phyloP scores from a whole-genome alignment of 2,329 filamentous ascomycete genomes.

The Ophiostoma ulmi region DNA sequence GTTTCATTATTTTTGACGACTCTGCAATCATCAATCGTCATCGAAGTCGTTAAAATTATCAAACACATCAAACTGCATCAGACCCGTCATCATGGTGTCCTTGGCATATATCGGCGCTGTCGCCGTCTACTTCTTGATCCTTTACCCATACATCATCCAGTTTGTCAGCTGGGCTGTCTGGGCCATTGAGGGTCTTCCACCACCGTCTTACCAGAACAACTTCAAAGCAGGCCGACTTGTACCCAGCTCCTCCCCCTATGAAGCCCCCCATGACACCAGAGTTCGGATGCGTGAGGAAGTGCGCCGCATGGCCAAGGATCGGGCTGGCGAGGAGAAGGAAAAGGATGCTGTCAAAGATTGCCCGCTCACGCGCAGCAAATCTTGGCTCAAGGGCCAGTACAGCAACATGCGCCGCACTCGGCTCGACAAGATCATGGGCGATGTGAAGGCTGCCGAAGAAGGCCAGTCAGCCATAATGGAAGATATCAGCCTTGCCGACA shows the following conservation, averaged over 20 bases:
- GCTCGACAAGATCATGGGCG: conserved; percentile 2
- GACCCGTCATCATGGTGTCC: background rate
- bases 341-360: background rate
- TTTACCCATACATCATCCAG: conserved; percentile 9
- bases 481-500: background rate
- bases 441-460: background rate
- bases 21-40: background rate
- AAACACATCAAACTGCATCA: background rate
- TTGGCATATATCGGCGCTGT: background rate
- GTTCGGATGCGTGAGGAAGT: background rate
- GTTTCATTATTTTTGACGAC: background rate
- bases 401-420: background rate
- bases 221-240: background rate
- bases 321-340: background rate
- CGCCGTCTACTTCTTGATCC: conserved; percentile 2
- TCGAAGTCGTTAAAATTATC: too few species aligned
- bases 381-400: background rate
- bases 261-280: background rate
- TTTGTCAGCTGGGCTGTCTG: conserved; percentile 15
- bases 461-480: background rate
- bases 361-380: background rate
- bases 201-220: too few species aligned
- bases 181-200: conserved; percentile 10
- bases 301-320: background rate
- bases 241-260: background rate